A percentile compares a stretch with the other conserved stretches of the same genome.
Conservation (phyloP, 306 rosid genomes). For the Argentina anserina region DNA sequence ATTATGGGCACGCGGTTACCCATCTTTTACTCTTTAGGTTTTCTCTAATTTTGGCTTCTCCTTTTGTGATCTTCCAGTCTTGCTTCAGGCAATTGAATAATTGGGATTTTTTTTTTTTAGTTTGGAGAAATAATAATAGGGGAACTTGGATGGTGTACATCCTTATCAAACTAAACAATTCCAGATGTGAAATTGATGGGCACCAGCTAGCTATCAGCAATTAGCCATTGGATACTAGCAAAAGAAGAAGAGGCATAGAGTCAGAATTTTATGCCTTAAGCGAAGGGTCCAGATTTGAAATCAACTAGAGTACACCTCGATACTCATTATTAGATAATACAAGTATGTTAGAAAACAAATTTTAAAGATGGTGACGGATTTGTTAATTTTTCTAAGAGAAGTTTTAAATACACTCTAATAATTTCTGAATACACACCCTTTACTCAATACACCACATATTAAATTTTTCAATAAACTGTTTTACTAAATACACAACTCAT, state of each 20-base stretch:
- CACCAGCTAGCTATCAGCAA: not conserved
- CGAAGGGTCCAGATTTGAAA: not conserved
- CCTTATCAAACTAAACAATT: not conserved
- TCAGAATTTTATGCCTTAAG: not conserved
- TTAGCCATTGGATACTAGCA: not conserved
- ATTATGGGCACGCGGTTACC: constrained; percentile 12
- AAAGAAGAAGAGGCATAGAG: too few species aligned
- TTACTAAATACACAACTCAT: too few species aligned
- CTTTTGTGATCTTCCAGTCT: not conserved
- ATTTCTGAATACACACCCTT: too few species aligned
- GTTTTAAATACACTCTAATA: too few species aligned
- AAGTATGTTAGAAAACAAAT: not conserved
- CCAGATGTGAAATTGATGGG: not conserved
- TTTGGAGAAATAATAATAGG: too few species aligned
- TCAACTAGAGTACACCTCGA: not conserved
- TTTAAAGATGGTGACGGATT: not conserved
- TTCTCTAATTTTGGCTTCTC: constrained; percentile 6
- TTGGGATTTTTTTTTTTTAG: too few species aligned
- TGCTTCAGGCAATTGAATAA: not conserved
- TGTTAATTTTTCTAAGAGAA: too few species aligned
- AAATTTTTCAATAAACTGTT: too few species aligned
- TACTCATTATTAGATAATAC: not conserved
- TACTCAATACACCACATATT: too few species aligned
- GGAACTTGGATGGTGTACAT: not conserved
- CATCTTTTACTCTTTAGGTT: not conserved